phyloP scores from a whole-genome alignment of 2,329 filamentous ascomycete species.

The Penicillium freii region DNA sequence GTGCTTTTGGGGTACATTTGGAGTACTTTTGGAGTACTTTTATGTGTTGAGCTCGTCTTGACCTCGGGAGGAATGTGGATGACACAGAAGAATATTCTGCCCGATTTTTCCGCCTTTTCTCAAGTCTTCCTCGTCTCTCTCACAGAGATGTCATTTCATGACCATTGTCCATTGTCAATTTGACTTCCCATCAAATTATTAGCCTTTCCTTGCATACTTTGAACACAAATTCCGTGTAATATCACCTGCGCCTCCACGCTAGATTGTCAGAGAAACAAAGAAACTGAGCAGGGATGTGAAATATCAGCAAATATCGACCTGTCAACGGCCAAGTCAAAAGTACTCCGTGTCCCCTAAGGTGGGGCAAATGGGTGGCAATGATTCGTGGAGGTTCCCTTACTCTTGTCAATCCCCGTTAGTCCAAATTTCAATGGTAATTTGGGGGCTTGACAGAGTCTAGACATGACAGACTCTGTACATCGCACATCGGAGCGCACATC shows the following conservation, averaged over 20 bases:
- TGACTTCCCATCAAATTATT: background rate
- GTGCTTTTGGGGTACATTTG: too few species aligned
- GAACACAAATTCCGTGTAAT: background rate
- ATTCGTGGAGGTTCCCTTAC: constrained; percentile 12
- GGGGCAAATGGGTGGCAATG: constrained; percentile 4
- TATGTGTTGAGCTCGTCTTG: background rate
- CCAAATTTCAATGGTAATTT: constrained; percentile 12
- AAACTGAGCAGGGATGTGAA: background rate
- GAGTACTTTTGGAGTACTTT: too few species aligned
- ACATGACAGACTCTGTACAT: background rate
- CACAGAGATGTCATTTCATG: background rate
- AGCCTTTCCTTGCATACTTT: background rate
- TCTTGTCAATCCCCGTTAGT: constrained; percentile 5
- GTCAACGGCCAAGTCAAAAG: constrained; percentile 17
- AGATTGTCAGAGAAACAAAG: constrained; percentile 14
- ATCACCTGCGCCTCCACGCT: background rate
- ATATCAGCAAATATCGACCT: constrained; percentile 12
- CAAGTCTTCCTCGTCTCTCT: background rate
- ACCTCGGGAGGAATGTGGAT: background rate
- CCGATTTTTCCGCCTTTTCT: background rate
- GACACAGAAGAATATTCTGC: background rate
- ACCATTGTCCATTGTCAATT: background rate
- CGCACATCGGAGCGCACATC: background rate
- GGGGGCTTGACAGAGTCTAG: constrained; percentile 9
- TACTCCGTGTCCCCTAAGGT: constrained; percentile 5